phyloP scores from a whole-genome alignment of 306 rosid species.

The Prunus salicina region DNA sequence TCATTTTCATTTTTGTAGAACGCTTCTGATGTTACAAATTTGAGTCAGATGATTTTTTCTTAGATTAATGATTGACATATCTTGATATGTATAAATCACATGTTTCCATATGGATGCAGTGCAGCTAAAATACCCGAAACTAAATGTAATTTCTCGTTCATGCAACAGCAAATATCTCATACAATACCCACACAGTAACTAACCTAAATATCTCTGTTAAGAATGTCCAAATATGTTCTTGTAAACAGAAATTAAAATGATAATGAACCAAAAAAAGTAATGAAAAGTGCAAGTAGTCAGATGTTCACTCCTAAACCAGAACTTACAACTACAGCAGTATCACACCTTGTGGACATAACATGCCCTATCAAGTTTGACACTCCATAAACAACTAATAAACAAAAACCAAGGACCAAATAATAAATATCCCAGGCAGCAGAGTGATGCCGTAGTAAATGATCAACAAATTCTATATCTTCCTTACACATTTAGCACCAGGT shows the following conservation, averaged over 20 bases:
- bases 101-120: background rate
- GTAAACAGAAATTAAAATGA: background rate
- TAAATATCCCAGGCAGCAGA: background rate
- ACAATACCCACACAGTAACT: background rate
- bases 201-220: background rate
- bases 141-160: background rate
- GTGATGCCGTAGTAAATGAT: background rate
- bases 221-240: background rate
- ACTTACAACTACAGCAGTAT: background rate
- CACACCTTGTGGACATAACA: background rate
- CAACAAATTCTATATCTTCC: background rate
- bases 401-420: background rate
- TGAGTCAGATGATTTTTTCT: background rate
- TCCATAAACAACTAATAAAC: background rate
- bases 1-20: background rate
- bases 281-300: background rate
- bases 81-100: background rate
- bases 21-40: conserved; percentile 2
- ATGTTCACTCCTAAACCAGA: background rate
- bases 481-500: background rate
- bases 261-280: background rate
- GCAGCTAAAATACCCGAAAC: background rate
- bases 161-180: background rate
- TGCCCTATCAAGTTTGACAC: background rate
- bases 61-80: background rate